Evolutionary conservation across 768 basidiomycete genomes (phyloP).

Genomic region (Boletus vermiculosoides): DNA sequence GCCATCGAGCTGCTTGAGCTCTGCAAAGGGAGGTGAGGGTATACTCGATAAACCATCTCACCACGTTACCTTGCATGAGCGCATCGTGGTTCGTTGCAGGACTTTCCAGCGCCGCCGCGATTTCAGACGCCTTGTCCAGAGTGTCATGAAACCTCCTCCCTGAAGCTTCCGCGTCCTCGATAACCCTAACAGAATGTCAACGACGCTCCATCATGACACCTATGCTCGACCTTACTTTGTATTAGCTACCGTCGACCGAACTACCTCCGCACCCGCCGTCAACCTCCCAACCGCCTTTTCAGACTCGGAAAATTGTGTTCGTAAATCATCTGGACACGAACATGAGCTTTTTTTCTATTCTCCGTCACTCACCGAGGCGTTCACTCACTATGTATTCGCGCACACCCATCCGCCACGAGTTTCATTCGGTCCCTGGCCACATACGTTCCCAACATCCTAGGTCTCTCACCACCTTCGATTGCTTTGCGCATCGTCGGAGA

Average conservation of each 20-base stretch:
- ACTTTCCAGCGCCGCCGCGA: constrained; percentile 52
- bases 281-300: constrained; percentile 54
- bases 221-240: constrained; percentile 40
- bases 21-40: constrained; percentile 35
- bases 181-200: constrained; percentile 38
- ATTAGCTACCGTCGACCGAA: constrained; percentile 49
- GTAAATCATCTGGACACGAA: constrained; percentile 52
- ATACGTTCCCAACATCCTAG: constrained; percentile 75
- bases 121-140: constrained; percentile 53
- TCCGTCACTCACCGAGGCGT: not conserved
- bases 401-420: constrained; percentile 72
- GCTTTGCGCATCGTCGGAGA: constrained; percentile 63
- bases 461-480: constrained; percentile 67
- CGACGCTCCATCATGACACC: not conserved
- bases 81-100: constrained; percentile 50
- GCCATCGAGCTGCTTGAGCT: constrained; percentile 63
- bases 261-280: constrained; percentile 55
- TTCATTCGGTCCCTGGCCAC: constrained; percentile 78
- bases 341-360: not conserved
- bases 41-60: not conserved
- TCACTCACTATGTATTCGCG: constrained; percentile 62
- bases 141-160: constrained; percentile 57
- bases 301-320: constrained; percentile 49
- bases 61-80: constrained; percentile 49
- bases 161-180: constrained; percentile 60